These are phyloP conservation scores for Kregervanrija fluxuum DNA, from an alignment of 805 yeast genomes.

Conservation along the genomic window DNA sequence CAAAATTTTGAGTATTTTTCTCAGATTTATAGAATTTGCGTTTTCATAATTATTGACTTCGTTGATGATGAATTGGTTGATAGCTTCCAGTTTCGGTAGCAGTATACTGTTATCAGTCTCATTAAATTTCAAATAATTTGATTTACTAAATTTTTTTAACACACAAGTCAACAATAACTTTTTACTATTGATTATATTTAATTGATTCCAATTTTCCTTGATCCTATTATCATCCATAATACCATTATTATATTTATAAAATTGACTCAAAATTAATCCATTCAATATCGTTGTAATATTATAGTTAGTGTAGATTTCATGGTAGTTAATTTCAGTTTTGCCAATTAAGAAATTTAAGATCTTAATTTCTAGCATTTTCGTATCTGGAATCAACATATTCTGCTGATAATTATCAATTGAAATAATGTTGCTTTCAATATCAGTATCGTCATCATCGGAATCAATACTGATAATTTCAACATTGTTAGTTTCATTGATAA, in stretches of 20 bases:
- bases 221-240: conserved; percentile 1
- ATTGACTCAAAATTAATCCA: not conserved
- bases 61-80: no score
- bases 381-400: no score
- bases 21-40: no score
- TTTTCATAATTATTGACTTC: no score
- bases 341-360: not conserved
- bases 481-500: no score
- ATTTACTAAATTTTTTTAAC: not conserved
- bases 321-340: not conserved
- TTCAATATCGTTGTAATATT: not conserved
- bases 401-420: no score
- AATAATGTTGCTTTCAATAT: no score
- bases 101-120: no score
- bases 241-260: not conserved
- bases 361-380: not conserved
- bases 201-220: not conserved
- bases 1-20: no score
- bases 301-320: not conserved
- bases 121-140: not conserved
- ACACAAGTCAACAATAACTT: not conserved
- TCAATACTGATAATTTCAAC: no score
- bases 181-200: conserved; percentile 1
- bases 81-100: no score
- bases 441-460: no score